These are phyloP conservation scores for Cryphonectria naterciae DNA, from an alignment of 2,329 filamentous ascomycete genomes.

Conservation along the genomic window DNA sequence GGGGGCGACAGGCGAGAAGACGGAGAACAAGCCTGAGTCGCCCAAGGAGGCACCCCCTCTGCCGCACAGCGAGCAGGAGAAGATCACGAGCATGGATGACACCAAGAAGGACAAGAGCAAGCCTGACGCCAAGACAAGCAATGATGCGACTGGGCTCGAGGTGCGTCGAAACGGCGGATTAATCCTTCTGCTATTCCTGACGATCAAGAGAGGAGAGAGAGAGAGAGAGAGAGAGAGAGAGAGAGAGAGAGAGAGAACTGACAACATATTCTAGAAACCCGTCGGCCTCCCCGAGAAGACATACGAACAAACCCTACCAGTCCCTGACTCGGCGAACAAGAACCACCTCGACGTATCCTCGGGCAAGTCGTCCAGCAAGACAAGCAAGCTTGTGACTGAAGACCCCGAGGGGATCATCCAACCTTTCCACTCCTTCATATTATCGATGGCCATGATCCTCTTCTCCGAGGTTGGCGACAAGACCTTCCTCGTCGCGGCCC, in stretches of 20 bases:
- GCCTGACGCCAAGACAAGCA: constrained; percentile 41
- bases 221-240: neutral
- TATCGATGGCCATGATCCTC: constrained; percentile 96
- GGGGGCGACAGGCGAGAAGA: constrained; percentile 65
- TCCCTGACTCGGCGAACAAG: constrained; percentile 68
- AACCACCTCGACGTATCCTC: constrained; percentile 60
- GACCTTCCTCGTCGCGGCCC: constrained; percentile 92
- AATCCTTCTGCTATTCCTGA: neutral
- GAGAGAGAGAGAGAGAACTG: constrained; percentile 6
- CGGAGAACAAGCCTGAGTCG: constrained; percentile 75
- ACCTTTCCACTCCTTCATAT: constrained; percentile 83
- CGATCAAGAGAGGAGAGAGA: neutral
- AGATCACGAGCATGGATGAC: constrained; percentile 53
- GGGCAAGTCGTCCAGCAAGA: constrained; percentile 33
- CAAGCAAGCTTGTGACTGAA: constrained; percentile 42
- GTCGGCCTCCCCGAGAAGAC: constrained; percentile 78
- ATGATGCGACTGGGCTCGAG: constrained; percentile 58
- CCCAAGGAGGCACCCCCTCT: constrained; percentile 85
- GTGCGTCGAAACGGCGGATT: constrained; percentile 45
- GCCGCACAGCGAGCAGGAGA: constrained; percentile 79
- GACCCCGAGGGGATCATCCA: constrained; percentile 68
- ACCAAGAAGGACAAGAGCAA: constrained; percentile 47
- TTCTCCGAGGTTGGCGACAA: constrained; percentile 98
- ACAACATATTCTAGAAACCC: constrained; percentile 65
- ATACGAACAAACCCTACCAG: constrained; percentile 72